Evolutionary conservation across 805 yeast genomes (phyloP).

Genomic region (Metschnikowia reukaufii): DNA sequence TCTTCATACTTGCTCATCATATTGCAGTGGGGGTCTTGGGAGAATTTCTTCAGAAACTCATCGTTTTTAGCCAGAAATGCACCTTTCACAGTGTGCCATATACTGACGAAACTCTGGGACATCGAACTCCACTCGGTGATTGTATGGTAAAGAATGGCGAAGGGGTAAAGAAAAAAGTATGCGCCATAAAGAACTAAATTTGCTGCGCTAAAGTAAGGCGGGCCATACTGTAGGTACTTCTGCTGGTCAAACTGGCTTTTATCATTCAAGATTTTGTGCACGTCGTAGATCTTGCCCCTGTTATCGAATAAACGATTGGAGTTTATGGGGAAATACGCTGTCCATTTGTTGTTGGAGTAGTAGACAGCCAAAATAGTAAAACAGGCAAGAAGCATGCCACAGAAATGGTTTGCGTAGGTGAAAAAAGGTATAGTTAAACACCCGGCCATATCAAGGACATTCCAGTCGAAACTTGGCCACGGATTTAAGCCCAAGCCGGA

Average conservation of each 20-base stretch:
- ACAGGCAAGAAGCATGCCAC: slow-evolving; percentile 38
- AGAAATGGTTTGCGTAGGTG: slow-evolving; percentile 41
- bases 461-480: slow-evolving; percentile 46
- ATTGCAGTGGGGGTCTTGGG: slow-evolving; percentile 53
- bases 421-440: slow-evolving; percentile 45
- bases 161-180: slow-evolving; percentile 54
- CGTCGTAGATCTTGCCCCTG: slow-evolving; percentile 47
- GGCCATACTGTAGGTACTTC: slow-evolving; percentile 55
- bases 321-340: slow-evolving; percentile 51
- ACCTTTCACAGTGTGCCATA: slow-evolving; percentile 31
- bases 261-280: slow-evolving; percentile 45
- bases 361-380: slow-evolving; percentile 33
- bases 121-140: slow-evolving; percentile 46
- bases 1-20: slow-evolving; percentile 63
- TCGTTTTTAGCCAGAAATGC: slow-evolving; percentile 21
- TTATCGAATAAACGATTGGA: slow-evolving; percentile 54
- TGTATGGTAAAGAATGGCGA: slow-evolving; percentile 50
- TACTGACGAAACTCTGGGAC: slow-evolving; percentile 37
- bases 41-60: slow-evolving; percentile 15
- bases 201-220: slow-evolving; percentile 67
- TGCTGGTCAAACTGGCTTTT: slow-evolving; percentile 45
- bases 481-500: slow-evolving; percentile 45
- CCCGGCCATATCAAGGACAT: slow-evolving; percentile 35
- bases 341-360: slow-evolving; percentile 51
- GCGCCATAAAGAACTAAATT: slow-evolving; percentile 60